Percentiles rank a stretch among this genome's conserved stretches.
phyloP scores from a whole-genome alignment of 257 asterid species.

The Avicennia marina region DNA sequence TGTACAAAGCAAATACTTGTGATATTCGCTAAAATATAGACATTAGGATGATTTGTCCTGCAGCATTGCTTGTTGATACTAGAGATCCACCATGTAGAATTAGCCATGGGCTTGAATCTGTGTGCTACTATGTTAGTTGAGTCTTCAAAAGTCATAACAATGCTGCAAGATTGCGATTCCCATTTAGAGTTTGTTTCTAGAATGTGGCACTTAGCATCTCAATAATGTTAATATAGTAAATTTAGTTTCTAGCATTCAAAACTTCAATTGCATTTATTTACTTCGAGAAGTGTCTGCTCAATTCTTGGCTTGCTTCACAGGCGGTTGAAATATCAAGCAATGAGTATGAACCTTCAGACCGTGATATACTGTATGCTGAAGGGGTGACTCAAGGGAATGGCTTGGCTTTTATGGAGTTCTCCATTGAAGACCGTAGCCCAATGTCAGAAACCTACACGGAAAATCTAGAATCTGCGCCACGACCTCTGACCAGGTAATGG shows the following conservation, averaged over 20 bases:
- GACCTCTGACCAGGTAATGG: constrained; percentile 69
- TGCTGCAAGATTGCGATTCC: too few species aligned
- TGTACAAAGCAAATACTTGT: too few species aligned
- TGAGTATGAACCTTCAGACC: constrained; percentile 89
- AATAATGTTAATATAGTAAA: too few species aligned
- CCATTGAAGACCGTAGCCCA: constrained; percentile 90
- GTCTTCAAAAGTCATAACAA: too few species aligned
- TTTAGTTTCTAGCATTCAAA: background rate
- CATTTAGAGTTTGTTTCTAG: too few species aligned
- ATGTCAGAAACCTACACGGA: constrained; percentile 85
- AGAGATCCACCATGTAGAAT: too few species aligned
- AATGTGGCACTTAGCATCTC: too few species aligned
- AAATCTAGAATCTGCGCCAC: constrained; percentile 62
- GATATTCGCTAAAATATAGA: too few species aligned
- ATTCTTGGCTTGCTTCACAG: constrained; percentile 27
- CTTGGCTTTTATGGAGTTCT: constrained; percentile 90
- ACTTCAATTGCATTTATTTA: background rate
- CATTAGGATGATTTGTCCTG: too few species aligned
- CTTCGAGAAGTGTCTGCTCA: background rate
- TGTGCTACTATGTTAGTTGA: too few species aligned
- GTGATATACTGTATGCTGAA: constrained; percentile 85
- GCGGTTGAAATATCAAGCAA: constrained; percentile 96
- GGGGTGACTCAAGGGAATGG: constrained; percentile 96
- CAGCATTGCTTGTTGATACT: too few species aligned
- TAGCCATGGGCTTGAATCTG: too few species aligned